A percentile compares a stretch with the other conserved stretches of the same genome.
Conservation (phyloP, 2,329 filamentous ascomycete species). For the Fusarium sterilihyphosum region DNA sequence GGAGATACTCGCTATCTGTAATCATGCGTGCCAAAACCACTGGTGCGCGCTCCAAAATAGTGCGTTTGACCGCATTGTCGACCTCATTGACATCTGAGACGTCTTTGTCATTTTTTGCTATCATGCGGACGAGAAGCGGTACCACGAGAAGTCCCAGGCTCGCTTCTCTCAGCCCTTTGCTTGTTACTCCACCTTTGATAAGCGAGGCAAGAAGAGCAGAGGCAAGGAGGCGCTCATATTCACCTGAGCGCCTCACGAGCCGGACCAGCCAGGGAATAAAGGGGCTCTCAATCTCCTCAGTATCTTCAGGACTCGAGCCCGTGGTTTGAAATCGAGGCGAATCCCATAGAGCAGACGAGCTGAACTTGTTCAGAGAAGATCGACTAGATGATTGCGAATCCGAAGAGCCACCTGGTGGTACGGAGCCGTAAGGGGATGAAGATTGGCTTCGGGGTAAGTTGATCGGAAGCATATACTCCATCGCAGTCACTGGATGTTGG, state of each 20-base stretch:
- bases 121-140: conserved; percentile 73
- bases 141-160: conserved; percentile 74
- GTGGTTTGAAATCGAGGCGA: conserved; percentile 44
- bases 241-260: conserved; percentile 65
- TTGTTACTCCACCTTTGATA: conserved; percentile 73
- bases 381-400: conserved; percentile 46
- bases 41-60: conserved; percentile 75
- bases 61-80: conserved; percentile 48
- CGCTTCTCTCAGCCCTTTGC: conserved; percentile 67
- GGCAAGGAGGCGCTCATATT: conserved; percentile 72
- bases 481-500: conserved; percentile 50
- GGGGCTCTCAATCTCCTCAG: conserved; percentile 73
- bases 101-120: conserved; percentile 60
- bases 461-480: conserved; percentile 71
- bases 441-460: conserved; percentile 49
- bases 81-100: conserved; percentile 50
- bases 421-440: conserved; percentile 36
- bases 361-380: conserved; percentile 44
- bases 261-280: conserved; percentile 79
- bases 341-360: conserved; percentile 46
- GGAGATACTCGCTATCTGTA: conserved; percentile 79
- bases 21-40: conserved; percentile 81
- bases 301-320: conserved; percentile 47
- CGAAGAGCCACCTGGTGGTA: conserved; percentile 8
- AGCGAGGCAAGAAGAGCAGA: conserved; percentile 75